Evolutionary conservation across 1,284 basidiomycete species (phyloP).

Genomic region (Ustilago trichophora): DNA sequence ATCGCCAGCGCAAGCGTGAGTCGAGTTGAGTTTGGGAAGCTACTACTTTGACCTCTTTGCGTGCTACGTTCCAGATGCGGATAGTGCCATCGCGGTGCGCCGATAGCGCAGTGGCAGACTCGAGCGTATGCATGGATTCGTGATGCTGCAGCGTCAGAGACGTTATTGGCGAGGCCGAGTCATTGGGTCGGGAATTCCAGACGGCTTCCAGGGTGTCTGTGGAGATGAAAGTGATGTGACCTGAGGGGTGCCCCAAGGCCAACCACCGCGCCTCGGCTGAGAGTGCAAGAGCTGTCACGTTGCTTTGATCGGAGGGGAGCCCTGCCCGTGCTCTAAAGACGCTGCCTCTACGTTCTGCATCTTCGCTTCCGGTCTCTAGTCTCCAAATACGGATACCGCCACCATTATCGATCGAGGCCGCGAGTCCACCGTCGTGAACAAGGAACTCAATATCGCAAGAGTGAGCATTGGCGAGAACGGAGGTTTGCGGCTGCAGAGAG

Average conservation of each 20-base stretch:
- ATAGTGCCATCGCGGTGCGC: slow-evolving; percentile 46
- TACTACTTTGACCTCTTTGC: slow-evolving; percentile 11
- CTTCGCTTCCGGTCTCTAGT: slow-evolving; percentile 1
- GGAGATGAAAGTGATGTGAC: slow-evolving; percentile 72
- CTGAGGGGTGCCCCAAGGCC: slow-evolving; percentile 74
- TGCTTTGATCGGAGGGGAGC: slow-evolving; percentile 2
- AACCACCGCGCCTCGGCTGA: slow-evolving; percentile 68
- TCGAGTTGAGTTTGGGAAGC: slow-evolving; percentile 22
- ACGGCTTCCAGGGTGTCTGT: slow-evolving; percentile 19
- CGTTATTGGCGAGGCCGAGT: slow-evolving; percentile 10
- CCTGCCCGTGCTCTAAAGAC: slow-evolving; percentile 5
- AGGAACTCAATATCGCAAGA: slow-evolving; percentile 82
- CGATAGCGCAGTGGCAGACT: slow-evolving; percentile 26
- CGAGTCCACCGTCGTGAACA: slow-evolving; percentile 75
- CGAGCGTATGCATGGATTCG: slow-evolving; percentile 26
- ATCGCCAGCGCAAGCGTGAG: slow-evolving; percentile 24
- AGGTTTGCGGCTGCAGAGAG: slow-evolving; percentile 70
- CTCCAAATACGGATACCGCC: slow-evolving; percentile 43
- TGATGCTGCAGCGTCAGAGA: slow-evolving; percentile 29
- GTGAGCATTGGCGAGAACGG: slow-evolving; percentile 79
- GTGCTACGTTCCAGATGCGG: slow-evolving; percentile 23
- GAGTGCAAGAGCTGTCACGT: slow-evolving; percentile 40
- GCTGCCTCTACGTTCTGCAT: slow-evolving; percentile 6
- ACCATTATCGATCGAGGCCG: slow-evolving; percentile 80
- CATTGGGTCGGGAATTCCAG: slow-evolving; percentile 12